phyloP scores from a whole-genome alignment of 148 eudicot genomes.

The Cornus suecica region DNA sequence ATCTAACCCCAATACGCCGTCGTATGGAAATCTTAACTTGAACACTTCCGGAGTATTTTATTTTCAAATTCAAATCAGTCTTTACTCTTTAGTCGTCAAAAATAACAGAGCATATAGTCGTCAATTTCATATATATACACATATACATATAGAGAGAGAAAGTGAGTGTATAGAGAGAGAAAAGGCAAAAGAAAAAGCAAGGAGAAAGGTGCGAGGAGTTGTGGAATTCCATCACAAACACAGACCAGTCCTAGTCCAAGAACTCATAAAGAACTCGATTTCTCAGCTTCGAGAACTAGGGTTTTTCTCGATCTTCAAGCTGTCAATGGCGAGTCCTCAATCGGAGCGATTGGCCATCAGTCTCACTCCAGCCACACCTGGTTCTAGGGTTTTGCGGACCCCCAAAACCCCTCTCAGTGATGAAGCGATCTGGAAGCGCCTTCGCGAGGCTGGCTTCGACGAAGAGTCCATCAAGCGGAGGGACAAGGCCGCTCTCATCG shows the following conservation, averaged over 20 bases:
- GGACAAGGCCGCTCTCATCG: slow-evolving; percentile 87
- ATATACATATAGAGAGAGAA: not conserved
- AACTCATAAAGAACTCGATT: not conserved
- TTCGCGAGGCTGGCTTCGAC: slow-evolving; percentile 70
- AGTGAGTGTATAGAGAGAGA: not conserved
- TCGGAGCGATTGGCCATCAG: slow-evolving; percentile 35
- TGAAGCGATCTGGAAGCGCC: slow-evolving; percentile 69
- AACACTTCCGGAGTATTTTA: not conserved
- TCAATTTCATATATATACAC: not conserved
- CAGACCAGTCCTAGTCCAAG: not conserved
- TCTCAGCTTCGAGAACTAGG: not conserved
- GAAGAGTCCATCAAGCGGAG: slow-evolving; percentile 82
- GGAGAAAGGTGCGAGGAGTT: not conserved
- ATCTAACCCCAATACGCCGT: not conserved
- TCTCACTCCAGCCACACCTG: slow-evolving; percentile 32
- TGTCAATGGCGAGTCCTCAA: slow-evolving; percentile 58
- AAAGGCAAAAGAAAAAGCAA: not conserved
- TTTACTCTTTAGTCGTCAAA: not conserved
- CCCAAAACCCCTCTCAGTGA: slow-evolving; percentile 61
- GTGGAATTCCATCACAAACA: not conserved
- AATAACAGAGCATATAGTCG: not conserved
- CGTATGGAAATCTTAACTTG: not conserved
- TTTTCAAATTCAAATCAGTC: not conserved
- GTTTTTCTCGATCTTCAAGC: slow-evolving; percentile 6
- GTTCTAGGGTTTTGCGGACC: slow-evolving; percentile 45